Evolutionary conservation across 2,329 filamentous ascomycete genomes (phyloP).

Genomic region (Lachnellula occidentalis): DNA sequence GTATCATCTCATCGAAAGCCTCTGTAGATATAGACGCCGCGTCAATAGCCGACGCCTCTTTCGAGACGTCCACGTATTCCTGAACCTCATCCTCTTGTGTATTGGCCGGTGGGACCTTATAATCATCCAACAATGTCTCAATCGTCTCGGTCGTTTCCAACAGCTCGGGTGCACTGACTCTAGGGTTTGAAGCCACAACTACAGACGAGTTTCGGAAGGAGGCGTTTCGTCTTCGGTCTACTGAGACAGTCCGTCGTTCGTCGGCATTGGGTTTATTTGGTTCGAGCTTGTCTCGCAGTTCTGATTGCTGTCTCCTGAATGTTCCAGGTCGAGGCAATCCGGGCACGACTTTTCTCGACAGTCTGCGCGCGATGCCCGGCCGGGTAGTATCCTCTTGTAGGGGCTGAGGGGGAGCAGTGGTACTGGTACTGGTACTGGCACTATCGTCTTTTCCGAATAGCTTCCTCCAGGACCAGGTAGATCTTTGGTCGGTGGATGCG

Average conservation of each 20-base stretch:
- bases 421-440: slow-evolving; percentile 6
- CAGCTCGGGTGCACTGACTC: slow-evolving; percentile 29
- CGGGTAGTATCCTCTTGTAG: slow-evolving; percentile 16
- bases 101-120: slow-evolving; percentile 8
- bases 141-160: slow-evolving; percentile 21
- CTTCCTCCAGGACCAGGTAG: slow-evolving; percentile 29
- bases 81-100: slow-evolving; percentile 18
- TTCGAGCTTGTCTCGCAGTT: slow-evolving; percentile 67
- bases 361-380: slow-evolving; percentile 25
- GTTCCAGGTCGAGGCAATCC: slow-evolving; percentile 72
- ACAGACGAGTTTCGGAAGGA: slow-evolving; percentile 22
- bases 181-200: slow-evolving; percentile 14
- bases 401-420: slow-evolving; percentile 11
- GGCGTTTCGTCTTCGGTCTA: slow-evolving; percentile 42
- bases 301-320: slow-evolving; percentile 78
- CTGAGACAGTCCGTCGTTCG: slow-evolving; percentile 67
- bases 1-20: slow-evolving; percentile 57
- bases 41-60: slow-evolving; percentile 21
- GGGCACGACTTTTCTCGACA: slow-evolving; percentile 60
- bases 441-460: slow-evolving; percentile 28
- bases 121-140: slow-evolving; percentile 15
- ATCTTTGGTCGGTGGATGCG: slow-evolving; percentile 26
- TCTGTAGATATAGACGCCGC: slow-evolving; percentile 28
- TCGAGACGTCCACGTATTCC: slow-evolving; percentile 26
- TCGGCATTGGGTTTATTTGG: slow-evolving; percentile 56